A percentile compares a stretch with the other conserved stretches of the same genome.
Evolutionary conservation across 768 basidiomycete genomes (phyloP).

Genomic region (Suillus clintonianus): DNA sequence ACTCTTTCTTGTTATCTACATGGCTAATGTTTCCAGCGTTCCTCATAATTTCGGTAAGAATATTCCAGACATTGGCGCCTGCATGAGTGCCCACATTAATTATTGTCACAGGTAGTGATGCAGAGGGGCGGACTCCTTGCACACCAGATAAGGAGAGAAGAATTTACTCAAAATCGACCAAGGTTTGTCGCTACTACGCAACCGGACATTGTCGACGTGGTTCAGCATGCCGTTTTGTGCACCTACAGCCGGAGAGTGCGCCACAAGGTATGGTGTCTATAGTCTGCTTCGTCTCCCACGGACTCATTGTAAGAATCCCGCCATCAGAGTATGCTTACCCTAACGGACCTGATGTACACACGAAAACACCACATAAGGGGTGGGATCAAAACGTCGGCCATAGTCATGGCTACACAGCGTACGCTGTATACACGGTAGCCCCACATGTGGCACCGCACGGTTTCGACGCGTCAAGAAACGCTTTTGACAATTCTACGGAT

Average conservation of each 20-base stretch:
- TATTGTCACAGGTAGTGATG: no score
- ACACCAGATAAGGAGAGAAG: background rate
- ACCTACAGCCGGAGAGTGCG: constrained; percentile 6
- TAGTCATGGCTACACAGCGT: background rate
- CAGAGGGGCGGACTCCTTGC: no score
- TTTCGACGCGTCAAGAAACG: background rate
- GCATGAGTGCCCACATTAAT: background rate
- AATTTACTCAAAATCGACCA: background rate
- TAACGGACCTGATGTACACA: background rate
- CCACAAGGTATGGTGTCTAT: background rate
- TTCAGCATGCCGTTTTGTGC: constrained; percentile 26
- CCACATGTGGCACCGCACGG: no score
- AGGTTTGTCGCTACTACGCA: constrained; percentile 27
- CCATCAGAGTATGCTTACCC: background rate
- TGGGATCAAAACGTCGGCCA: background rate
- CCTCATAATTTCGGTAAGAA: background rate
- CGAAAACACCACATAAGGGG: background rate
- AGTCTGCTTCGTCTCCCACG: background rate
- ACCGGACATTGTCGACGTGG: constrained; percentile 29
- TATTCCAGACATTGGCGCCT: background rate
- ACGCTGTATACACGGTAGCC: background rate
- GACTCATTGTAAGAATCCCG: background rate
- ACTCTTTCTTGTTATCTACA: background rate
- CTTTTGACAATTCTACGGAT: background rate
- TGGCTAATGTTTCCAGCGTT: background rate